Conservation (phyloP, 2,329 filamentous ascomycete genomes). For the Phialophora macrospora region DNA sequence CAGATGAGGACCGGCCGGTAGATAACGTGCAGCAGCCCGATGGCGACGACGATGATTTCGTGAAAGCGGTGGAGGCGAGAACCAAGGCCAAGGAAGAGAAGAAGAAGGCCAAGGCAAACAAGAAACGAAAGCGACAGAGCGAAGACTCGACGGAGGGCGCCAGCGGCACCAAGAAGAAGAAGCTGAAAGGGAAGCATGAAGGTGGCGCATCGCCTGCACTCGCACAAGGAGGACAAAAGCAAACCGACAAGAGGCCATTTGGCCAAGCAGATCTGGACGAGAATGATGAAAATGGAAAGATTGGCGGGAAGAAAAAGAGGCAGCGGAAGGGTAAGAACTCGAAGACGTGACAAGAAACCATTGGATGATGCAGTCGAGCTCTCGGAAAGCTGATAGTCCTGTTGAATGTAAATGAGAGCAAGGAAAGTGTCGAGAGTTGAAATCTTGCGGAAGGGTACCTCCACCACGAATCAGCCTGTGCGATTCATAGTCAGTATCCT, state of each 20-base stretch:
- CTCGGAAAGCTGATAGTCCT: background rate
- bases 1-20: conserved; percentile 39
- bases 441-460: background rate
- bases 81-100: conserved; percentile 50
- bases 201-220: background rate
- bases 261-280: conserved; percentile 6
- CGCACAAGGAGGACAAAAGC: conserved; percentile 8
- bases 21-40: conserved; percentile 47
- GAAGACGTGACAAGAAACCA: background rate
- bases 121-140: conserved; percentile 48
- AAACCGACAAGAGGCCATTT: conserved; percentile 21
- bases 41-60: conserved; percentile 41
- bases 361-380: background rate
- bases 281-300: conserved; percentile 9
- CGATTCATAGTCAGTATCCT: background rate
- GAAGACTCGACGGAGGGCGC: conserved; percentile 34
- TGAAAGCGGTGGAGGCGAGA: conserved; percentile 51
- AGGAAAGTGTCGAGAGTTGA: background rate
- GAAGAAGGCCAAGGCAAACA: conserved; percentile 45
- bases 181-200: conserved; percentile 30
- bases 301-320: conserved; percentile 18
- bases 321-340: background rate
- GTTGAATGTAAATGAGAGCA: background rate
- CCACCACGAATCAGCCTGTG: background rate
- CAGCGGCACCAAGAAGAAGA: conserved; percentile 24